These are phyloP conservation scores for Ulota crispa DNA, from an alignment of 225 moss, liverwort and hornwort species.

Conservation along the genomic window DNA sequence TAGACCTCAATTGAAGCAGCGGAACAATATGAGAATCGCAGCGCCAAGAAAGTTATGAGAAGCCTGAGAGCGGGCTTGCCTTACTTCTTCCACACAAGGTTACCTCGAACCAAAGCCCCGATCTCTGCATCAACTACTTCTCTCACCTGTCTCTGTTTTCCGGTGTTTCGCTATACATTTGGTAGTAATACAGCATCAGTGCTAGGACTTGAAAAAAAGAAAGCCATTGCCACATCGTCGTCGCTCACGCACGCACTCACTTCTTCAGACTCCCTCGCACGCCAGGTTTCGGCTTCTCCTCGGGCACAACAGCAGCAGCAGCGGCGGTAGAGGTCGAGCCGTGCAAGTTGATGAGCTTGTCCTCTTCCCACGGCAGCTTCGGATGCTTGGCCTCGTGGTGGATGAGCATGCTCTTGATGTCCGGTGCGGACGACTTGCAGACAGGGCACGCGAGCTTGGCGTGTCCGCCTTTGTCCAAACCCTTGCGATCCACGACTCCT, in stretches of 20 bases:
- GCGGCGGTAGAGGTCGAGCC: slow-evolving; percentile 11
- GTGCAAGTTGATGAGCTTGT: slow-evolving; percentile 85
- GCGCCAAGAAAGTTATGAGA: slow-evolving; percentile 30
- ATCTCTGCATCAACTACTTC: slow-evolving; percentile 13
- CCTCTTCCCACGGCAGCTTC: slow-evolving; percentile 90
- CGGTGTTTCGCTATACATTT: slow-evolving; percentile 31
- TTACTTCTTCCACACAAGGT: slow-evolving; percentile 15
- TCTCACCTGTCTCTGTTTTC: slow-evolving; percentile 21
- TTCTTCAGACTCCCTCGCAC: slow-evolving; percentile 97
- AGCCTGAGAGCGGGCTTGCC: slow-evolving; percentile 16
- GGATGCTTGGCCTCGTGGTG: slow-evolving; percentile 97
- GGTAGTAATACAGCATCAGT: slow-evolving; percentile 15
- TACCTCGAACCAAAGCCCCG: slow-evolving; percentile 29
- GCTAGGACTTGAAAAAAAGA: slow-evolving; percentile 6
- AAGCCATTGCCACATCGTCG: neutral
- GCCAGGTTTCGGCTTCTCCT: slow-evolving; percentile 66
- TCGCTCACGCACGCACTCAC: slow-evolving; percentile 26
- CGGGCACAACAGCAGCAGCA: neutral
- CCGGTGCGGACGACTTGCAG: slow-evolving; percentile 89
- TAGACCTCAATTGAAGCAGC: slow-evolving; percentile 28
- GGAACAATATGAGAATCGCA: slow-evolving; percentile 22
- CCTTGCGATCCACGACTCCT: slow-evolving; percentile 91
- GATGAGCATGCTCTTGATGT: slow-evolving; percentile 87
- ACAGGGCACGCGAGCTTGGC: slow-evolving; percentile 91
- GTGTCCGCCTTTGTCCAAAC: slow-evolving; percentile 93